A percentile compares a stretch with the other conserved stretches of the same genome.
Conservation (phyloP, 2,329 filamentous ascomycete genomes). For the Pestalotiopsis sp. region DNA sequence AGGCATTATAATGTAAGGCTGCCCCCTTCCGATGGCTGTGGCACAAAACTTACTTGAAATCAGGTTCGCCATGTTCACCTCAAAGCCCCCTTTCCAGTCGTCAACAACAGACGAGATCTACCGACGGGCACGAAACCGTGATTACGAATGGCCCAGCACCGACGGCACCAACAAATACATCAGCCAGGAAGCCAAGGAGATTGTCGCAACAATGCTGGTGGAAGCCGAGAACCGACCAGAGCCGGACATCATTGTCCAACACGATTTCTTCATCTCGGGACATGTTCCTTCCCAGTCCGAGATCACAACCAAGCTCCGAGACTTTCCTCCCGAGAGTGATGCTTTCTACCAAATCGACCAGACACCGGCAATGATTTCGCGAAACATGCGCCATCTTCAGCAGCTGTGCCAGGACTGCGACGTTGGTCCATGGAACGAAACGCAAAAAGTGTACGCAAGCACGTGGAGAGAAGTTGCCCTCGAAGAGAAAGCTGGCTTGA, state of each 20-base stretch:
- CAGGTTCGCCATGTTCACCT: slow-evolving; percentile 94
- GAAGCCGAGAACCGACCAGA: slow-evolving; percentile 75
- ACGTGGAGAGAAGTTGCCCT: slow-evolving; percentile 69
- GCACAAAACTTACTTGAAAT: slow-evolving; percentile 22
- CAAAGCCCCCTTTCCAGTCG: slow-evolving; percentile 95
- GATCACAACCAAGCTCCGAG: slow-evolving; percentile 60
- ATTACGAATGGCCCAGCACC: slow-evolving; percentile 78
- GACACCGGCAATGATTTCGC: slow-evolving; percentile 44
- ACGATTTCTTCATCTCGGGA: slow-evolving; percentile 77
- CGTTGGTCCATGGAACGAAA: slow-evolving; percentile 57
- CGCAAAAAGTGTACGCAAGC: slow-evolving; percentile 52
- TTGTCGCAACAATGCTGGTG: slow-evolving; percentile 76
- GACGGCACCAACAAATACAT: slow-evolving; percentile 70
- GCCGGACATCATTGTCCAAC: slow-evolving; percentile 77
- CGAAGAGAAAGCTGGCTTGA: slow-evolving; percentile 69
- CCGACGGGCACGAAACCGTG: slow-evolving; percentile 67
- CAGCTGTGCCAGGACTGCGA: slow-evolving; percentile 61
- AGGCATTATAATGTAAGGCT: slow-evolving; percentile 88
- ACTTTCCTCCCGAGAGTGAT: slow-evolving; percentile 58
- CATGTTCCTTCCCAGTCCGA: slow-evolving; percentile 68
- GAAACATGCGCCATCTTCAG: slow-evolving; percentile 55
- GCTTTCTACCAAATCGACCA: slow-evolving; percentile 58
- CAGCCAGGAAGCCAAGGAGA: slow-evolving; percentile 74
- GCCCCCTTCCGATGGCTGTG: neutral
- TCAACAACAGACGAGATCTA: slow-evolving; percentile 87